Conservation (phyloP, 106 monocot species). For the Dendrobium catenatum region DNA sequence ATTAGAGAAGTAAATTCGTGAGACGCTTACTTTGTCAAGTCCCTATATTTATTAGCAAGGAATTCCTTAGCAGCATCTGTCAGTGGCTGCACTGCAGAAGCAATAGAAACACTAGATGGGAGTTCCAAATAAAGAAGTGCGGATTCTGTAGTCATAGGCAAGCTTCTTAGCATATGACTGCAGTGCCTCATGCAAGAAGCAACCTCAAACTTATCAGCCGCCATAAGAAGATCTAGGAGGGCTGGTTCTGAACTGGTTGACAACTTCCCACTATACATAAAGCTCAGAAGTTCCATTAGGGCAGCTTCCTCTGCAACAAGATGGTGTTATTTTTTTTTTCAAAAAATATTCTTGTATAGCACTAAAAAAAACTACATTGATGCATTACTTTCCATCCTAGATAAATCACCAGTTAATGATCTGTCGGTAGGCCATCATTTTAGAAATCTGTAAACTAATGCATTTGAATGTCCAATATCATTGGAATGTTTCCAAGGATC, state of each 20-base stretch:
- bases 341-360: neutral
- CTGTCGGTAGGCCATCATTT: neutral
- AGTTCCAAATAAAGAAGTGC: conserved; percentile 67
- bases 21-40: conserved; percentile 40
- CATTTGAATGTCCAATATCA: neutral
- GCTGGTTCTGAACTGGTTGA: conserved; percentile 30
- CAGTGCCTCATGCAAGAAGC: conserved; percentile 69
- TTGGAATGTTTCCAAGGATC: neutral
- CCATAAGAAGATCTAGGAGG: conserved; percentile 61
- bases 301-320: conserved; percentile 50
- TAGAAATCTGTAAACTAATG: neutral
- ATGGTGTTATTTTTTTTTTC: neutral
- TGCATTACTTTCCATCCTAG: neutral
- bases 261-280: conserved; percentile 69
- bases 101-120: conserved; percentile 52
- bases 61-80: conserved; percentile 64
- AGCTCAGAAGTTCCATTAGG: conserved; percentile 61
- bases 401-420: neutral
- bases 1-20: neutral
- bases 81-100: conserved; percentile 56
- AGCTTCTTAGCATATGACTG: conserved; percentile 48
- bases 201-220: conserved; percentile 76
- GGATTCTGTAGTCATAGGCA: conserved; percentile 62
- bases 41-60: conserved; percentile 53
- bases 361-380: neutral